phyloP scores from a whole-genome alignment of 2,329 filamentous ascomycete species.

The Colletotrichum sp. region DNA sequence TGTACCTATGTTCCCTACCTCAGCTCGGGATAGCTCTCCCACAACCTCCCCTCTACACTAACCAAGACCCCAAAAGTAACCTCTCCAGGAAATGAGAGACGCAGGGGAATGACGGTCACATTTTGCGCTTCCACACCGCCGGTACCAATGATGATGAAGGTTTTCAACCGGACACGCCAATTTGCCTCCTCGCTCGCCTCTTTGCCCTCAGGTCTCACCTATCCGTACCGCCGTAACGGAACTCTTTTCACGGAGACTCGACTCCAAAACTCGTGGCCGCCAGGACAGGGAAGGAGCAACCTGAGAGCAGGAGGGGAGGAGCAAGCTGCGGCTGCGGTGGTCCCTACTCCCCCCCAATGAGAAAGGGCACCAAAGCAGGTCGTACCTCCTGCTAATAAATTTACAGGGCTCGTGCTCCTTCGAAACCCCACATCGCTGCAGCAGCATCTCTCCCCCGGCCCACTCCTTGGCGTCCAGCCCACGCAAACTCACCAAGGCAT shows the following conservation, averaged over 20 bases:
- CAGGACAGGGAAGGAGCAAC: neutral
- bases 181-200: neutral
- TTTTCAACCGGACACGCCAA: neutral
- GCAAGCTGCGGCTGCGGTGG: neutral
- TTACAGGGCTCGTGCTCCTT: conserved; percentile 11
- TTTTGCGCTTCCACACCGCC: neutral
- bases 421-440: conserved; percentile 10
- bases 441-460: neutral
- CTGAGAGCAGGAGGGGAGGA: neutral
- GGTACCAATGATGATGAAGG: neutral
- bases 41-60: neutral
- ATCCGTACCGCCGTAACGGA: neutral
- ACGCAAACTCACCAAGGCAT: neutral
- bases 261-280: neutral
- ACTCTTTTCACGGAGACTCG: neutral
- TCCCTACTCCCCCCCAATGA: neutral
- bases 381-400: conserved; percentile 6
- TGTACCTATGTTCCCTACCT: neutral
- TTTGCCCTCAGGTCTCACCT: neutral
- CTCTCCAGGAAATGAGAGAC: neutral
- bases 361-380: neutral
- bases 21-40: neutral
- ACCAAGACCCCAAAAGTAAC: neutral
- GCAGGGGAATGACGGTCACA: neutral
- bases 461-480: neutral